Base-by-base conservation (phyloP, 441 rosid genomes). In the Populus hybrid region DNA sequence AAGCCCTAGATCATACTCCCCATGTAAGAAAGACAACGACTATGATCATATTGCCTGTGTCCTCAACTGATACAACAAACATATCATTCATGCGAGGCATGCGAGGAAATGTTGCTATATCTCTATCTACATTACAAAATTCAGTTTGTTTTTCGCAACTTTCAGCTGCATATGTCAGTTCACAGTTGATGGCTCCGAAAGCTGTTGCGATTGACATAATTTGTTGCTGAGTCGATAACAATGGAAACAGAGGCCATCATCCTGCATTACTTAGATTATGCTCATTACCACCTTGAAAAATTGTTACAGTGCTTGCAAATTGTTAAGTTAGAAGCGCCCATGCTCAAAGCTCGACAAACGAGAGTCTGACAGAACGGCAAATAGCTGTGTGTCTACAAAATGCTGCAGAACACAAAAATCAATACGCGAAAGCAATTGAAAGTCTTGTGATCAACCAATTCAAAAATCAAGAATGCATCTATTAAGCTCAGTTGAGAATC, bases 1-100 rank as follows among this genome's bases (percentile, higher is more conserved):
- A 28, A 40, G 68, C 81, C 78, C 35, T 29, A 64, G 72, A 81
- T 78, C 84, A 75, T 20, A 81, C 77, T 74, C 87, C 86, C 84
- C 67, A 36, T 71, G 50, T 38, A 38, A 38, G 82, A 83, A 83
- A 87, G 69, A 77, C 64, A 36, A 78, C 84, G 83, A 86, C 74
- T 71, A 31, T 50, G 84, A 81, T 79, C 64, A 26, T 77, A 40
- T 69, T 26, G 36, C 42, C 26, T 61, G 50, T 31, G 31, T 35
- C 35, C 29, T 42, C 35, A 53, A n/a, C 61, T 28, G 66, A 16
- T 68, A 50, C 76, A 64, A 80, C 38, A 78, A 36, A 73, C 40
- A 29, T 12, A 42, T 21, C 31, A 38, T 7, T 36, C 72, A 21
- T 45, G 31, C 6, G 18, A 36, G 61, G 50, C 64, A 35, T n/a